These are phyloP conservation scores for Solanum hybrid DNA, from an alignment of 305 asterid species.

Conservation along the genomic window DNA sequence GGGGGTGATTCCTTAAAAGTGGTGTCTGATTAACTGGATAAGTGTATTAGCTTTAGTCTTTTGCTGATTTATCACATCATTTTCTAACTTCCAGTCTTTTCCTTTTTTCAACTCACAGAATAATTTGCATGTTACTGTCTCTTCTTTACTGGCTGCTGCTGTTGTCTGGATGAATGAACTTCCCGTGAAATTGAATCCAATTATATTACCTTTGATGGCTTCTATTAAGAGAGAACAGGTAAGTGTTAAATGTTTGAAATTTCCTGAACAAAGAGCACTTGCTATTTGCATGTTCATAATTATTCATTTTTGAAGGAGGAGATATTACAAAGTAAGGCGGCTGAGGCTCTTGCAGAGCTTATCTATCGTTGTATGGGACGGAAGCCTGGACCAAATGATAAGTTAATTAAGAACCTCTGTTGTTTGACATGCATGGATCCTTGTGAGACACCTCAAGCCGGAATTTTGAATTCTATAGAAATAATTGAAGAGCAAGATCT, in stretches of 20 bases:
- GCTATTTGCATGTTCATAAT: constrained; percentile 19
- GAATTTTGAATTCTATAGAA: constrained; percentile 67
- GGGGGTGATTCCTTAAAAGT: background rate
- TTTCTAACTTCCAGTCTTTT: background rate
- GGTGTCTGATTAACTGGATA: background rate
- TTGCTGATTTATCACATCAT: background rate
- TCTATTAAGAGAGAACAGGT: constrained; percentile 96
- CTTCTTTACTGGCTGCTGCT: constrained; percentile 90
- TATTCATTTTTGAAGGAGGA: constrained; percentile 62
- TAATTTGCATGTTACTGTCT: constrained; percentile 83
- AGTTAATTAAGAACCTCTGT: constrained; percentile 79
- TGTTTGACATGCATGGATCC: constrained; percentile 86
- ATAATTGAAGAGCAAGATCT: constrained; percentile 88
- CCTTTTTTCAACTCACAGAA: constrained; percentile 36
- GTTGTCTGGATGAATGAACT: constrained; percentile 97
- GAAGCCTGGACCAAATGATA: constrained; percentile 95
- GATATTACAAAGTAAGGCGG: constrained; percentile 83
- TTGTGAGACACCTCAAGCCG: constrained; percentile 95
- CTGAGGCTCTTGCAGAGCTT: constrained; percentile 94
- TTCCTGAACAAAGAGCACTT: constrained; percentile 8
- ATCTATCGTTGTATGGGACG: constrained; percentile 73
- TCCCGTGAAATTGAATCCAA: constrained; percentile 79
- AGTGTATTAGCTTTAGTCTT: background rate
- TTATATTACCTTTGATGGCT: constrained; percentile 90
- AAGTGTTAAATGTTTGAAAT: constrained; percentile 5